Evolutionary conservation across 2,329 filamentous ascomycete genomes (phyloP).

Genomic region (Aspergillus cejpii): DNA sequence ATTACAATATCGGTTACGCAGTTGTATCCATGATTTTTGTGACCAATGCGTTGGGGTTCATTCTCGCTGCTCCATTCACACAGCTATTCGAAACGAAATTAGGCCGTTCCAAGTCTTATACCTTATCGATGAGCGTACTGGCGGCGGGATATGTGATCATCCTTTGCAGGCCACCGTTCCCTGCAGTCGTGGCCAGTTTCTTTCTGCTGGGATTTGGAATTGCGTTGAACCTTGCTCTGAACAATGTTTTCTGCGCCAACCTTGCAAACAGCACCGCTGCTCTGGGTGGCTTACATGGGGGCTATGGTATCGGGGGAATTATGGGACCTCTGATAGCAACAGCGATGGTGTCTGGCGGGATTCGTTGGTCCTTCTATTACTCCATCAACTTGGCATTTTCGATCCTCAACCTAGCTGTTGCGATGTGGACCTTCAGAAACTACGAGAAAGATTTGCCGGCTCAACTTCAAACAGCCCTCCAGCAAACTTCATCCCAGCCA

Average conservation of each 20-base stretch:
- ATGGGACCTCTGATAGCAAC: constrained; percentile 68
- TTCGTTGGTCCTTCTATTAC: constrained; percentile 67
- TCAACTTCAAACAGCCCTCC: constrained; percentile 41
- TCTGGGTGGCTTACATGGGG: constrained; percentile 36
- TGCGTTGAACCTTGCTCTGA: constrained; percentile 48
- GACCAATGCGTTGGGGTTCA: constrained; percentile 68
- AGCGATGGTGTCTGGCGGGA: constrained; percentile 56
- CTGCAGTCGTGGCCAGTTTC: constrained; percentile 60
- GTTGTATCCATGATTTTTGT: constrained; percentile 78
- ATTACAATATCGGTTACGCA: constrained; percentile 70
- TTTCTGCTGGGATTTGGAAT: constrained; percentile 56
- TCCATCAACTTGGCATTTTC: constrained; percentile 57
- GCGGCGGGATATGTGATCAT: constrained; percentile 59
- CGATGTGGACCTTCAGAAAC: constrained; percentile 61
- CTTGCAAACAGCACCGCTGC: constrained; percentile 48
- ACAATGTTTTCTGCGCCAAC: constrained; percentile 53
- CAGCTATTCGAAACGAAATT: constrained; percentile 57
- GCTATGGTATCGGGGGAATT: constrained; percentile 55
- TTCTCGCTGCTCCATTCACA: constrained; percentile 63
- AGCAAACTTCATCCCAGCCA: constrained; percentile 40
- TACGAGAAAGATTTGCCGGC: constrained; percentile 57
- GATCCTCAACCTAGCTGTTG: constrained; percentile 51
- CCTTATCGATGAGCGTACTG: constrained; percentile 53
- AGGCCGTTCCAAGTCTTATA: constrained; percentile 59
- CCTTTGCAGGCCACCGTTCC: constrained; percentile 62